phyloP scores from a whole-genome alignment of 2,329 filamentous ascomycete species.

The Pseudocercospora pini-densiflorae region DNA sequence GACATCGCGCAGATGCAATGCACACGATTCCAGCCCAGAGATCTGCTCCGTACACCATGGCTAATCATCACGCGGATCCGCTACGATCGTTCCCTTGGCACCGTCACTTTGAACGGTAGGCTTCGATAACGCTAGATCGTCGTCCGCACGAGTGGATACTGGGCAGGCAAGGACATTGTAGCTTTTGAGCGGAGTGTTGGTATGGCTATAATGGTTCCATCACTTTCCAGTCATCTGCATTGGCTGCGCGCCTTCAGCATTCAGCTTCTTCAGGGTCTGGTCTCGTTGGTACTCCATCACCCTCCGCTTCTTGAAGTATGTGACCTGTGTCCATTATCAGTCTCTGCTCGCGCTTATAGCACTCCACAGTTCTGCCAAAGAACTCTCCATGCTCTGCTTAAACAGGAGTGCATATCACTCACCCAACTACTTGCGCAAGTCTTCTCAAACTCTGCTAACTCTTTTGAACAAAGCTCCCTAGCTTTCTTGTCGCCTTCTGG shows the following conservation, averaged over 20 bases:
- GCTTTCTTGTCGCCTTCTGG: slow-evolving; percentile 54
- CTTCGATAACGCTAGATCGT: background rate
- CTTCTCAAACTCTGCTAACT: slow-evolving; percentile 72
- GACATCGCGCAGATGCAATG: background rate
- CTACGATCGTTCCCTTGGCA: background rate
- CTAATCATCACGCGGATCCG: background rate
- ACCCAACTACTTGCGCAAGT: slow-evolving; percentile 94
- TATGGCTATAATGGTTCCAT: background rate
- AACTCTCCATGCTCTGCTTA: background rate
- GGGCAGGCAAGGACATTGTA: background rate
- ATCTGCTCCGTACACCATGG: background rate
- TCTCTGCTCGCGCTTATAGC: background rate
- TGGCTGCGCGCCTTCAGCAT: slow-evolving; percentile 48
- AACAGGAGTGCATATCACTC: slow-evolving; percentile 44
- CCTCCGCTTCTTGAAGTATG: slow-evolving; percentile 96
- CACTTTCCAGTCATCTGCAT: slow-evolving; percentile 24
- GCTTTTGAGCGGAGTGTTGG: background rate
- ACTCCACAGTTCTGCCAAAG: background rate
- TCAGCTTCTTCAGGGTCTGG: slow-evolving; percentile 73
- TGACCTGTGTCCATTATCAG: slow-evolving; percentile 62
- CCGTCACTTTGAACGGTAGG: background rate
- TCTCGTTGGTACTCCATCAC: slow-evolving; percentile 91
- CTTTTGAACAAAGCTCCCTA: slow-evolving; percentile 59
- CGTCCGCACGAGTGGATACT: background rate
- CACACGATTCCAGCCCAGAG: background rate